A percentile compares a stretch with the other conserved stretches of the same genome.
Conservation (phyloP, 2,329 filamentous ascomycete genomes). For the Aspergillaceae sp. region DNA sequence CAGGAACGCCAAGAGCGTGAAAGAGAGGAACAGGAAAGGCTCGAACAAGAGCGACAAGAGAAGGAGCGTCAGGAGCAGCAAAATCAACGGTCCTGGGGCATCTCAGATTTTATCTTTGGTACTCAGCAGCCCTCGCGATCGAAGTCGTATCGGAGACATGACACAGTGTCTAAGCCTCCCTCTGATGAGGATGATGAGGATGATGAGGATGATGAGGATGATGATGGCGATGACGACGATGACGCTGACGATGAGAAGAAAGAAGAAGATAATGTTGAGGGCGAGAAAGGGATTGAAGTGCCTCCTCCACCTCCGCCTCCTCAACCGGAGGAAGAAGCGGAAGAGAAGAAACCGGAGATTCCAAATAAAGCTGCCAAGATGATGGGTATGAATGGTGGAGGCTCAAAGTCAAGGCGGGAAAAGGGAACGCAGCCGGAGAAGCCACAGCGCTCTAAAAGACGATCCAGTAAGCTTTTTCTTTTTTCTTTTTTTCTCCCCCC, state of each 20-base stretch:
- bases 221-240: no score
- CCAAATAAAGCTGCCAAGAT: conserved; percentile 71
- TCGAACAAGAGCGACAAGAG: not conserved
- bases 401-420: conserved; percentile 35
- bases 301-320: conserved; percentile 63
- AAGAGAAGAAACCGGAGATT: conserved; percentile 55
- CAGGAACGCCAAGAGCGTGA: conserved; percentile 44
- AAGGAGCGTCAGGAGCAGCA: conserved; percentile 17
- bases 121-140: conserved; percentile 57
- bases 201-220: no score
- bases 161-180: no score
- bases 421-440: no score
- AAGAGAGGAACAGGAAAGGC: no score
- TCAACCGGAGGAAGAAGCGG: conserved; percentile 25
- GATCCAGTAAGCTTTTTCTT: conserved; percentile 20
- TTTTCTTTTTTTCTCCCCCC: not conserved
- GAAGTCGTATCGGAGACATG: conserved; percentile 50
- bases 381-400: conserved; percentile 50
- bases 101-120: conserved; percentile 50
- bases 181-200: no score
- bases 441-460: conserved; percentile 42
- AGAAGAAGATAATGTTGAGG: no score
- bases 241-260: no score
- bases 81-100: conserved; percentile 49
- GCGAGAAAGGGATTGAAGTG: conserved; percentile 44